Evolutionary conservation across 108 stramenopile genomes (phyloP), one percentile per base, ranked within the genome.

Genomic region (Schizochytrium sp.): DNA sequence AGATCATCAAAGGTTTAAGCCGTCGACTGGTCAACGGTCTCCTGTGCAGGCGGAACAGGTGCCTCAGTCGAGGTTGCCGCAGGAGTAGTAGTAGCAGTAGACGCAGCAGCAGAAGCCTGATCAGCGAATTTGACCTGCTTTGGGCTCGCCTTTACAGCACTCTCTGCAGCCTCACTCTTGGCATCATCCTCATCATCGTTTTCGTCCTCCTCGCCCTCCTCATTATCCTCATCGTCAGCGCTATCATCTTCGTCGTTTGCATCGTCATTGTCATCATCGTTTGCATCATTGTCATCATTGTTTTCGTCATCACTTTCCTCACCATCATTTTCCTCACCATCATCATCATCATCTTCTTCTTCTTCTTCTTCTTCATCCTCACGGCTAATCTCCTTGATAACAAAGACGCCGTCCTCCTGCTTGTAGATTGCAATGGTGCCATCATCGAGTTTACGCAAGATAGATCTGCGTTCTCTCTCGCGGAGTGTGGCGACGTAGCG

Each of bases 381-480:
- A n/a, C 55, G 89, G 13, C 42, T n/a, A 40, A 89, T 64, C 4
- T 89, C 88, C 41, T 69, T 87, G 57, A 61, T 49, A 44, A 89
- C 83, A 15, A 42, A 47, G 53, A 28, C 40, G 8, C 90, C 87
- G 41, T 89, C 61, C 47, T 72, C 56, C 15, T 72, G 87, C 3
- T 64, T 61, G 90, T 91, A 19, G 90, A 59, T 59, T 89, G n/a
- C 76, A 55, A 83, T 55, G 50, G 53, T 10, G 76, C 89, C 72
- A 44, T 90, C 90, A 60, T 92, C 92, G 45, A 94, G 60, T 87
- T 93, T 90, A 53, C 96, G 91, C 89, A 96, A 95, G 61, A 95
- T 46, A 5, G 92, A 89, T 88, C 91, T 92, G 10, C 91, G 89
- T 72, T 97, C 94, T 49, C 97, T 91, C 57, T 49, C 91, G 90